Conservation (phyloP, 495 filamentous ascomycete genomes). For the Terfezia boudieri region DNA sequence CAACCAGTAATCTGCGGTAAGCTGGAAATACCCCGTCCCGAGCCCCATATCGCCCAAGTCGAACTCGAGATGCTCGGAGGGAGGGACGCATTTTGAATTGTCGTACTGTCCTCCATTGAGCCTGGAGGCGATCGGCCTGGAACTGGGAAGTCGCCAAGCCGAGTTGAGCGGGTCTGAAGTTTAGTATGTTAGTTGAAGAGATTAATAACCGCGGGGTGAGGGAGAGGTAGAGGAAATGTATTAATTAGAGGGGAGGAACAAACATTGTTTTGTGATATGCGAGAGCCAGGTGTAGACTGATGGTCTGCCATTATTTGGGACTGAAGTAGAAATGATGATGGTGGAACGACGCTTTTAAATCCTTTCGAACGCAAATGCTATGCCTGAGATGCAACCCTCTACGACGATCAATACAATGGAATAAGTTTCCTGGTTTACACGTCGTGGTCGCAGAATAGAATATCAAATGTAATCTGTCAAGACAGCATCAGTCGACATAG, state of each 20-base stretch:
- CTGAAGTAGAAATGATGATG: conserved; percentile 3
- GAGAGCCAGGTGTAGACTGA: conserved; percentile 14
- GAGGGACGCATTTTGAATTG: too few species aligned
- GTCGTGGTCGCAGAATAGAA: background rate
- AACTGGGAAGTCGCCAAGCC: background rate
- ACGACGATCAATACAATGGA: conserved; percentile 13
- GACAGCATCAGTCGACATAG: background rate
- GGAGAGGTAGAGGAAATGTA: background rate
- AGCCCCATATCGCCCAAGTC: conserved; percentile 11
- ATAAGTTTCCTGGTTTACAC: conserved; percentile 1
- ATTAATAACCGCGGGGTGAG: conserved; percentile 1
- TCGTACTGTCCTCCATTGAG: conserved; percentile 10
- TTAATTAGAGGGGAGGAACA: background rate
- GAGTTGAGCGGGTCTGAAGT: background rate
- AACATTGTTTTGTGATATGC: conserved; percentile 3
- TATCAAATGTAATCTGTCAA: background rate
- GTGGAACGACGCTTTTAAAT: conserved; percentile 2
- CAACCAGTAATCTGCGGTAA: too few species aligned
- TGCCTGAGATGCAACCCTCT: conserved; percentile 1
- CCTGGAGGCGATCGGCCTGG: background rate
- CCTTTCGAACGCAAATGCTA: background rate
- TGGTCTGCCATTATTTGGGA: conserved; percentile 15
- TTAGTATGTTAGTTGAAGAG: background rate
- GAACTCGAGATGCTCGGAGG: conserved; percentile 4
- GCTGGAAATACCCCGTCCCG: too few species aligned